Evolutionary conservation across 305 asterid genomes (phyloP), one percentile per base, ranked within the genome.

Genomic region (Fraxinus xanthoxyloides): DNA sequence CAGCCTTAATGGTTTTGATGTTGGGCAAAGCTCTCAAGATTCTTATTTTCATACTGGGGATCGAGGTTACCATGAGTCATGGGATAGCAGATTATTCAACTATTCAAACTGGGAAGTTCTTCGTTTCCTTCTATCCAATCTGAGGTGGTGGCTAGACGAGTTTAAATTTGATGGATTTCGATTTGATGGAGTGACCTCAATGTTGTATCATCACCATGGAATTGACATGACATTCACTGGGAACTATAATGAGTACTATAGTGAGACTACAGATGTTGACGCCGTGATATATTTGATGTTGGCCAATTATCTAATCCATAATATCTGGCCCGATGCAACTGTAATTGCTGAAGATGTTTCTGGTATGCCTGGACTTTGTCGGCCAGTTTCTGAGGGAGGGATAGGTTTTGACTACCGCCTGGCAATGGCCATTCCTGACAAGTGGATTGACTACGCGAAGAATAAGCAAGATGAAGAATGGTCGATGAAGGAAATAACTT

Each of bases 61-160:
- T 48, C 90, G 92, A 32, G 99, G 98, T n/a, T 94, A 94, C 86
- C 99, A 96, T 87, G 87, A 87, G 85, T 74, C 90, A 89, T 96
- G 99, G 99, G 99, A 94, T 78, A 96, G 98, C 91, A 91, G 97
- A 86, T 84, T 96, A 46, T 96, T 96, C 87, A 96, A 96, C 84
- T 96, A 96, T 85, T 89, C 92, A 65, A 96, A 94, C 82, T 96
- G 98, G 99, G 99, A 96, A 88, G 99, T 94, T 88, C 97, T 96
- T 77, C 95, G 99, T 12, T 96, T 96, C 86, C 95, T 96, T 85
- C 90, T 94, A 43, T 96, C 99, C 67, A 96, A 96, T 85, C 89
- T 96, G 88, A 94, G 97, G 90, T 96, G 97, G 95, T 96, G 99
- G 99, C 85, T 93, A 7, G 98, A 96, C 77, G 98, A 96, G 91